phyloP scores from a whole-genome alignment of 257 asterid genomes.

The Solanum chilense region DNA sequence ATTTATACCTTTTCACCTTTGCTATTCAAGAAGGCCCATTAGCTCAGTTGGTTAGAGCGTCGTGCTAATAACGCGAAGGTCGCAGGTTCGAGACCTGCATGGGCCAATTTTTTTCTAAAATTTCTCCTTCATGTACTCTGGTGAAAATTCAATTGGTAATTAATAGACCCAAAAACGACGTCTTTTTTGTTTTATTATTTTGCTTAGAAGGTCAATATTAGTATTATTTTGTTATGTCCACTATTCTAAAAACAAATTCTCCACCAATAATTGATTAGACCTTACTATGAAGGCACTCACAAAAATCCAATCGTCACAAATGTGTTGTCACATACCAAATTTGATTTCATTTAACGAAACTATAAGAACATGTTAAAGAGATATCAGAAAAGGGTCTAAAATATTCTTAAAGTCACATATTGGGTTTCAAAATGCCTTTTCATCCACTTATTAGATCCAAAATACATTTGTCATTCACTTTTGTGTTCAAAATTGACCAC shows the following conservation, averaged over 20 bases:
- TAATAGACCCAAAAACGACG: background rate
- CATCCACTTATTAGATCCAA: no score
- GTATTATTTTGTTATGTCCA: background rate
- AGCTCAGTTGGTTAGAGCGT: constrained; percentile 20
- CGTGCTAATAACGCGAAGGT: constrained; percentile 30
- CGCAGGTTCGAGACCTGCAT: constrained; percentile 33
- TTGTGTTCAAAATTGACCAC: no score
- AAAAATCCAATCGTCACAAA: no score
- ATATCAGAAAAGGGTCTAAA: no score
- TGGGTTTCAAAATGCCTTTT: no score
- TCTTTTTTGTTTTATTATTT: background rate
- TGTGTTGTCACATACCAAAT: background rate
- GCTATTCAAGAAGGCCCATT: rapidly evolving
- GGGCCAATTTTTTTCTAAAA: constrained; percentile 3
- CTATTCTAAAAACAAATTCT: background rate
- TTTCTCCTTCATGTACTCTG: background rate
- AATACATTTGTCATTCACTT: no score
- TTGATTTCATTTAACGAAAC: background rate
- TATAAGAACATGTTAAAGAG: background rate
- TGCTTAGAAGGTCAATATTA: no score
- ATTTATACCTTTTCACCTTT: no score
- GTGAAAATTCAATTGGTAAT: background rate
- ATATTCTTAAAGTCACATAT: rapidly evolving
- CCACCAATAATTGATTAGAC: background rate
- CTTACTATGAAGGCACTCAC: no score